Percentiles rank a stretch among this genome's conserved stretches.
Evolutionary conservation across 2,329 filamentous ascomycete species (phyloP).

Genomic region (Ophiostoma tasmaniense): DNA sequence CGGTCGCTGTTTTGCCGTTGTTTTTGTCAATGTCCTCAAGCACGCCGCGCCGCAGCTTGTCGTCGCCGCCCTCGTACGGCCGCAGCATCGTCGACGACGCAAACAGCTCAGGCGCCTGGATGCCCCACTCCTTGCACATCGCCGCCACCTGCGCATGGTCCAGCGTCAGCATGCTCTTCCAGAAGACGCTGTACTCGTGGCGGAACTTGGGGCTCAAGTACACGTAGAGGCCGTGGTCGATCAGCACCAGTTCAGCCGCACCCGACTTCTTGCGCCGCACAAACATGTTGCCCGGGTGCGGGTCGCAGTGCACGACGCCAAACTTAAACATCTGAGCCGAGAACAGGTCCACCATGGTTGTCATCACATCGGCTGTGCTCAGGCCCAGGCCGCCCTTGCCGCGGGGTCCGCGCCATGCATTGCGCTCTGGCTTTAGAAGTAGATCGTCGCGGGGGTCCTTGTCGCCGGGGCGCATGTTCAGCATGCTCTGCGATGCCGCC

Average conservation of each 20-base stretch:
- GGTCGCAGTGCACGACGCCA: slow-evolving; percentile 92
- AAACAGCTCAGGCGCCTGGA: slow-evolving; percentile 82
- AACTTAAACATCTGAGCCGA: slow-evolving; percentile 97
- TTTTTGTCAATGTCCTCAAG: slow-evolving; percentile 57
- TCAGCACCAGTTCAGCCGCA: slow-evolving; percentile 82
- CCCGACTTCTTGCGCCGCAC: slow-evolving; percentile 76
- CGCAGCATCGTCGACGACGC: slow-evolving; percentile 82
- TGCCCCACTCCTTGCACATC: slow-evolving; percentile 75
- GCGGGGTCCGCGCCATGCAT: slow-evolving; percentile 64
- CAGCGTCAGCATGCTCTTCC: slow-evolving; percentile 89
- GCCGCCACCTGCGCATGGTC: slow-evolving; percentile 72
- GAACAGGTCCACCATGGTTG: slow-evolving; percentile 92
- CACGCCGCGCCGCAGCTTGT: slow-evolving; percentile 55
- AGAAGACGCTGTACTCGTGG: slow-evolving; percentile 79
- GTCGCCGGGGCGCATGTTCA: slow-evolving; percentile 24
- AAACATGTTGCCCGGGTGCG: slow-evolving; percentile 96
- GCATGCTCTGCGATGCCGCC: slow-evolving; percentile 22
- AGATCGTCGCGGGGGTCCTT: slow-evolving; percentile 41
- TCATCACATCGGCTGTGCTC: slow-evolving; percentile 80
- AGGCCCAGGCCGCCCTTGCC: slow-evolving; percentile 76
- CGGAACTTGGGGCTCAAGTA: slow-evolving; percentile 78
- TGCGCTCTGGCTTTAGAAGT: slow-evolving; percentile 78
- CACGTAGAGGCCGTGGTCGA: slow-evolving; percentile 95
- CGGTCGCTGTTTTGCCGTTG: slow-evolving; percentile 49
- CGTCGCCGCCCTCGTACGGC: slow-evolving; percentile 81